Evolutionary conservation across 1,284 basidiomycete genomes (phyloP).

Genomic region (Thecaphora thlaspeos): DNA sequence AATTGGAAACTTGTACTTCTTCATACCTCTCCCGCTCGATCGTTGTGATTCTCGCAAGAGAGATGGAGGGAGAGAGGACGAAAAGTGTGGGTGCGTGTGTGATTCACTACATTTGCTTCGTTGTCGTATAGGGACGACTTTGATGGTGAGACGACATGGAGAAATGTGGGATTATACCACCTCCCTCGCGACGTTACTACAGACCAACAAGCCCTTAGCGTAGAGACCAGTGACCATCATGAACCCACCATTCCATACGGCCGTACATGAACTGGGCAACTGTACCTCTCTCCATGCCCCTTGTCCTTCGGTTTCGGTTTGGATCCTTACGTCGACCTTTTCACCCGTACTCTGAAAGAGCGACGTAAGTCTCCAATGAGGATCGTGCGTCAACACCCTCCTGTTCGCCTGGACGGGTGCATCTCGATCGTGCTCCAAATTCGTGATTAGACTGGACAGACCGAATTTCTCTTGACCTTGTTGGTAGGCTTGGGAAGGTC

Average conservation of each 20-base stretch:
- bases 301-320: too few species aligned
- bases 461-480: not conserved
- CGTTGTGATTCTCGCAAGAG: too few species aligned
- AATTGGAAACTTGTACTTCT: too few species aligned
- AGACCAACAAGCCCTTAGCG: conserved; percentile 4
- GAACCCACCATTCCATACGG: conserved; percentile 3
- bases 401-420: conserved; percentile 11
- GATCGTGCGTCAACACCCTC: conserved; percentile 7
- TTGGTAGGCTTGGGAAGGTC: not conserved
- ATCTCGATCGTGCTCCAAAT: not conserved
- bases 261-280: too few species aligned
- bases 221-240: conserved; percentile 23
- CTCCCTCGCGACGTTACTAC: conserved; percentile 9
- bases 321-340: not conserved
- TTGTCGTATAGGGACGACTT: too few species aligned
- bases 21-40: too few species aligned
- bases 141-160: too few species aligned
- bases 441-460: not conserved
- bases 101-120: too few species aligned
- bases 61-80: too few species aligned
- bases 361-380: conserved; percentile 3
- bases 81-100: too few species aligned
- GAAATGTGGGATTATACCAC: not conserved
- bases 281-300: too few species aligned
- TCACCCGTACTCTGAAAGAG: conserved; percentile 8